Conservation (phyloP, 129 eudicot genomes). For the Arctium minus region DNA sequence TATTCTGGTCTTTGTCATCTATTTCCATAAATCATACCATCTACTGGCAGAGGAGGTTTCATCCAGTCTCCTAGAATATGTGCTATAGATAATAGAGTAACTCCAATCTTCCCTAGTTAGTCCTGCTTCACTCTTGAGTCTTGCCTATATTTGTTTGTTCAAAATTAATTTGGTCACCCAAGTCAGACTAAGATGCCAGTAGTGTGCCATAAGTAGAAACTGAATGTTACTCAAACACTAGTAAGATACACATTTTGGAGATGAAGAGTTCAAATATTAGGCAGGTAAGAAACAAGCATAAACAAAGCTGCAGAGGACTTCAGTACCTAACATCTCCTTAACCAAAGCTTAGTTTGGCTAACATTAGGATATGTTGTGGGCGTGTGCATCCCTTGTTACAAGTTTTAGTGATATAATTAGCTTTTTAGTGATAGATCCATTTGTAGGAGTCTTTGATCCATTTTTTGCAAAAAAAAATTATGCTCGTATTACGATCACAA, state of each 20-base stretch:
- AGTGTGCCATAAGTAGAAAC: neutral
- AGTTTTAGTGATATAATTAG: neutral
- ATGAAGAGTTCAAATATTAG: neutral
- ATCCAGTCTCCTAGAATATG: neutral
- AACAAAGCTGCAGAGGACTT: neutral
- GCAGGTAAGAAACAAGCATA: neutral
- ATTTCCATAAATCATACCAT: neutral
- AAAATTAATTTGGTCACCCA: neutral
- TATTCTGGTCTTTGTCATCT: neutral
- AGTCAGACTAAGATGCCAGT: neutral
- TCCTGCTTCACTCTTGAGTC: slow-evolving; percentile 16
- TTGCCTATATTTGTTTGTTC: neutral
- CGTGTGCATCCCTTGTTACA: neutral
- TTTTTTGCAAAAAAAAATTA: neutral
- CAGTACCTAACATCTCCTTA: neutral
- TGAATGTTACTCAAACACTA: neutral
- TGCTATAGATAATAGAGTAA: neutral
- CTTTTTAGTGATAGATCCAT: neutral
- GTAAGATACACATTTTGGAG: neutral
- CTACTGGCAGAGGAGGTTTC: neutral
- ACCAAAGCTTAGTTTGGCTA: neutral
- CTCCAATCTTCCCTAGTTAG: neutral
- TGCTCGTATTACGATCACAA: neutral
- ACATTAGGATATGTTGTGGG: neutral
- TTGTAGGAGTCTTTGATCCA: too few relatives aligned